phyloP scores from a whole-genome alignment of 2,329 filamentous ascomycete genomes.

The Colletotrichum magnum region DNA sequence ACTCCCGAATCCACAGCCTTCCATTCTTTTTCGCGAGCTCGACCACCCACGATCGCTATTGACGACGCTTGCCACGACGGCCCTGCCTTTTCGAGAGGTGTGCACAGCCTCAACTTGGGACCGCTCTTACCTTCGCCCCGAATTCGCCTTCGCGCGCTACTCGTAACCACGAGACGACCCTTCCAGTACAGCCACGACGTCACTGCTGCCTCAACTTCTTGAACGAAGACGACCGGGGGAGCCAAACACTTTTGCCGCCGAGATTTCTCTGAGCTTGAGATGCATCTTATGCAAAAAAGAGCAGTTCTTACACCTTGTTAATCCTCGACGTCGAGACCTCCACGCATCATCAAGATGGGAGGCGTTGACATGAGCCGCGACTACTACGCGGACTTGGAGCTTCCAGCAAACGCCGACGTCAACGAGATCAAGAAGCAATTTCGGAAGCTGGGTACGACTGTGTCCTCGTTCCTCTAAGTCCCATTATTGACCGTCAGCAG shows the following conservation, averaged over 20 bases:
- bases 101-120: not conserved
- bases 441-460: slow-evolving; percentile 77
- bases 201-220: too few relatives aligned
- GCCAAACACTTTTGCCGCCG: too few relatives aligned
- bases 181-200: too few relatives aligned
- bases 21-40: slow-evolving; percentile 16
- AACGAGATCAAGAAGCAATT: slow-evolving; percentile 90
- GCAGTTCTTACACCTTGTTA: slow-evolving; percentile 2
- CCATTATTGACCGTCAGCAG: slow-evolving; percentile 59
- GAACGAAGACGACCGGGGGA: too few relatives aligned
- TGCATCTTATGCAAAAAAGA: slow-evolving; percentile 17
- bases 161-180: too few relatives aligned
- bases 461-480: slow-evolving; percentile 10
- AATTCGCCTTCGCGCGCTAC: not conserved
- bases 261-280: slow-evolving; percentile 10
- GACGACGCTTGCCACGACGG: slow-evolving; percentile 7
- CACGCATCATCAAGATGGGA: slow-evolving; percentile 67
- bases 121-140: slow-evolving; percentile 6
- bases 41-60: slow-evolving; percentile 15
- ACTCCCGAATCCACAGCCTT: slow-evolving; percentile 6
- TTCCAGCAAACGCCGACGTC: slow-evolving; percentile 76
- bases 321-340: slow-evolving; percentile 21
- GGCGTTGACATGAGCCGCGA: slow-evolving; percentile 79
- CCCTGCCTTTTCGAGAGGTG: not conserved
- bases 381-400: slow-evolving; percentile 88